A percentile compares a stretch with the other conserved stretches of the same genome.
These are phyloP conservation scores for Volvox carteri DNA, from an alignment of 163 green algal genomes.

Conservation along the genomic window DNA sequence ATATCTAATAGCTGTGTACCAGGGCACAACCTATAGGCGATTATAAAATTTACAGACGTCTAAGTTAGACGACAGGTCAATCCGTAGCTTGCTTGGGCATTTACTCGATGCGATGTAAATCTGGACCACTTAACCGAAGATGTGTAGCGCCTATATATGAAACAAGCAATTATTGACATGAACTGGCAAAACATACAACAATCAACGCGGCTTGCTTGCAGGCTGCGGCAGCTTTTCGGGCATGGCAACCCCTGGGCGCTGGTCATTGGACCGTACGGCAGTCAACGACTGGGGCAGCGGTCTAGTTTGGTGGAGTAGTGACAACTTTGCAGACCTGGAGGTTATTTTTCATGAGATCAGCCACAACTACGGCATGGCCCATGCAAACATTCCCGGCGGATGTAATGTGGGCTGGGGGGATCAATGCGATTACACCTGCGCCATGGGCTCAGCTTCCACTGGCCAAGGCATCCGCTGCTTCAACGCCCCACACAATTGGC, in stretches of 20 bases:
- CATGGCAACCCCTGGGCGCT: not conserved
- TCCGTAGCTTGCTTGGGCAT: too few species aligned
- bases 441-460: not conserved
- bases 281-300: slow-evolving; percentile 11
- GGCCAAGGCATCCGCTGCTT: slow-evolving; percentile 38
- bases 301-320: not conserved
- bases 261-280: not conserved
- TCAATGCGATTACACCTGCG: slow-evolving; percentile 40
- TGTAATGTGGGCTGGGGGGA: not conserved
- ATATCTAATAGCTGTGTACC: too few species aligned
- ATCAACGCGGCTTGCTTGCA: too few species aligned
- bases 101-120: too few species aligned
- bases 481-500: too few species aligned
- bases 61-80: too few species aligned
- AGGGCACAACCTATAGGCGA: too few species aligned
- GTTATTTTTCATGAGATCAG: slow-evolving; percentile 28
- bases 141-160: too few species aligned
- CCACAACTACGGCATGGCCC: not conserved
- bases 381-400: not conserved
- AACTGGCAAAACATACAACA: too few species aligned
- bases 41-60: too few species aligned
- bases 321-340: not conserved
- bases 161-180: too few species aligned
- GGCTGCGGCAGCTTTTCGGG: not conserved
- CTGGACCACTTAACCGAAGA: too few species aligned